Conservation (phyloP, 2,329 filamentous ascomycete species). For the Aspergillus uvarum region DNA sequence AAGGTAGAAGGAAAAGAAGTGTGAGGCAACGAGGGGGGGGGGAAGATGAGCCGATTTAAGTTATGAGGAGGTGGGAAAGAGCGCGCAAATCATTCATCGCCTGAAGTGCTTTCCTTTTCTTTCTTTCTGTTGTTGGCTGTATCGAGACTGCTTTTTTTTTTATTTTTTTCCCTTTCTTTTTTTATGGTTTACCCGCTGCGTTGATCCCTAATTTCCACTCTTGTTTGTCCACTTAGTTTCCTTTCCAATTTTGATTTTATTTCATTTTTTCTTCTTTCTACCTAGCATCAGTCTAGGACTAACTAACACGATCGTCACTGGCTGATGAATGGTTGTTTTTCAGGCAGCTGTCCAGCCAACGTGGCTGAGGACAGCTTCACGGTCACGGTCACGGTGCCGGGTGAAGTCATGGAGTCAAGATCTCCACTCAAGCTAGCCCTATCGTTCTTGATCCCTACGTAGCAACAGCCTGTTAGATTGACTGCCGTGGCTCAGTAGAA, state of each 20-base stretch:
- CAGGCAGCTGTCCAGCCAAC: slow-evolving; percentile 23
- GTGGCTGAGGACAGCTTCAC: slow-evolving; percentile 21
- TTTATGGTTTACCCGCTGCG: neutral
- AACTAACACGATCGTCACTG: slow-evolving; percentile 12
- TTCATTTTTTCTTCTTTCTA: neutral
- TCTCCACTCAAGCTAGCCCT: slow-evolving; percentile 1
- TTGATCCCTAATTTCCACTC: neutral
- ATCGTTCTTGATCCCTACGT: neutral
- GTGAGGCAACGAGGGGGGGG: neutral
- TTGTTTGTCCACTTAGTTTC: neutral
- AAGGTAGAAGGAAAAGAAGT: neutral
- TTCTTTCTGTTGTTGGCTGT: neutral
- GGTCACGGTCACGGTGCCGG: slow-evolving; percentile 5
- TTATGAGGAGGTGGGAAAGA: slow-evolving; percentile 4
- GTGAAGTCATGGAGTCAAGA: slow-evolving; percentile 16
- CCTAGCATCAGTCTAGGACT: no score
- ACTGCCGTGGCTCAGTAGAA: neutral
- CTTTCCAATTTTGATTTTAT: no score
- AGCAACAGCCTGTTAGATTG: slow-evolving; percentile 3
- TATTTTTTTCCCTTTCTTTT: slow-evolving; percentile 10
- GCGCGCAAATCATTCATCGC: slow-evolving; percentile 1
- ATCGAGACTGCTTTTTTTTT: slow-evolving; percentile 8
- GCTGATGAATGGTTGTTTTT: neutral
- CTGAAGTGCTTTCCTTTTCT: neutral
- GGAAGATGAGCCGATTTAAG: slow-evolving; percentile 16